phyloP scores from a whole-genome alignment of 306 rosid genomes.

The Begonia masoniana region DNA sequence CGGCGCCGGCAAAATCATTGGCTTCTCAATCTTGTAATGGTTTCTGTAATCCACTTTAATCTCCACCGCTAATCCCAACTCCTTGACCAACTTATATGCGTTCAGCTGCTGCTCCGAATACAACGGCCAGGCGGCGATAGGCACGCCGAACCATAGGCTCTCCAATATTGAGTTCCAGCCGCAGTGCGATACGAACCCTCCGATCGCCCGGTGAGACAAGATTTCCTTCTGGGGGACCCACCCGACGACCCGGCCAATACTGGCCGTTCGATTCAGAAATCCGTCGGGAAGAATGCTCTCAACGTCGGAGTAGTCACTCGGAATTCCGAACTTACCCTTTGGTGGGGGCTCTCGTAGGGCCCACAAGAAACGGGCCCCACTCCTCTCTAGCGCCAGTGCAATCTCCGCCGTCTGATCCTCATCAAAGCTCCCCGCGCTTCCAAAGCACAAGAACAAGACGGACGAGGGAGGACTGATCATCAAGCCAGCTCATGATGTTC shows the following conservation, averaged over 20 bases:
- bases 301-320: constrained; percentile 4
- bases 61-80: constrained; percentile 11
- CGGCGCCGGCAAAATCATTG: constrained; percentile 8
- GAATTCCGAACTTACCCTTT: constrained; percentile 2
- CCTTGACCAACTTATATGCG: constrained; percentile 11
- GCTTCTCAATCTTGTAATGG: background rate
- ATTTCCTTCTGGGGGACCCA: constrained; percentile 16
- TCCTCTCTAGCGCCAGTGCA: constrained; percentile 8
- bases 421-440: constrained; percentile 16
- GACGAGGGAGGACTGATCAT: constrained; percentile 44
- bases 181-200: constrained; percentile 23
- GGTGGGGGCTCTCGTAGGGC: constrained; percentile 5
- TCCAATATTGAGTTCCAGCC: constrained; percentile 19
- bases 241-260: constrained; percentile 1
- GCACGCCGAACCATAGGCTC: constrained; percentile 17
- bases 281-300: constrained; percentile 7
- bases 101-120: constrained; percentile 13
- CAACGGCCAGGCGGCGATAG: constrained; percentile 19
- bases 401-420: constrained; percentile 17
- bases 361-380: constrained; percentile 13
- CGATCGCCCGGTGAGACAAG: constrained; percentile 5
- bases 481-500: constrained; percentile 15
- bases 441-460: constrained; percentile 43
- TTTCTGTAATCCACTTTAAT: constrained; percentile 1
- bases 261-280: constrained; percentile 8